Base-by-base conservation (phyloP, 2,329 filamentous ascomycete genomes). In the Fusarium nematophilum region DNA sequence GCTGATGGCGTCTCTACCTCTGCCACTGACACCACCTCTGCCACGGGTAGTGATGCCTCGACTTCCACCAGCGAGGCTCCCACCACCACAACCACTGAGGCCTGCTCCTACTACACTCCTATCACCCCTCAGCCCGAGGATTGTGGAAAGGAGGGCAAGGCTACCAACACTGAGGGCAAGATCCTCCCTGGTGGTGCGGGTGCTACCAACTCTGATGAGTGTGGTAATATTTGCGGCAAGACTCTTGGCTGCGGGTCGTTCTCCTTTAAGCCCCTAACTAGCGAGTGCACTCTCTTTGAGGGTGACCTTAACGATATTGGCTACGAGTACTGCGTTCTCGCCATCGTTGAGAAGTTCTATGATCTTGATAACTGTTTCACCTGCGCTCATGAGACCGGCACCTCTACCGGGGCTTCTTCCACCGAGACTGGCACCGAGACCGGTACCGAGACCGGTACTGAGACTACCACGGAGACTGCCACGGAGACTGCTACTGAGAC, bases 1-100 rank as follows among this genome's bases (percentile, higher is more conserved):
- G n/a, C 39, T n/a, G 43, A 33, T 34, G 29, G 10, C 29, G 14
- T 31, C 29, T 9, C 27, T 13, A 30, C 27, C 27, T 23, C 43
- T 13, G 11, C 9, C 30, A 57, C 47, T 13, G 53, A 52, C 1
- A 29, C 59, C 6, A 31, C 42, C 9, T 27, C 57, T n/a, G 53
- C 59, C 15, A 29, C 23, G 21, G 14, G 43, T 31, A 11, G 10
- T 31, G 29, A 31, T 10, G 29, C 11, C 10, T n/a, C 29, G 11
- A 31, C 29, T 15, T 14, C 31, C 44, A 48, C 33, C 17, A 25
- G 25, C 45, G 37, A 48, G 25, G 47, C 53, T 14, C 49, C 58
- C 26, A 53, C 39, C 29, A 57, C 52, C 14, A 21, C 39, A 25
- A 44, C 49, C 31, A 23, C 45, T 17, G 26, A 34, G 31, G 31